Conservation (phyloP, 306 rosid species). For the Malus sieversii region DNA sequence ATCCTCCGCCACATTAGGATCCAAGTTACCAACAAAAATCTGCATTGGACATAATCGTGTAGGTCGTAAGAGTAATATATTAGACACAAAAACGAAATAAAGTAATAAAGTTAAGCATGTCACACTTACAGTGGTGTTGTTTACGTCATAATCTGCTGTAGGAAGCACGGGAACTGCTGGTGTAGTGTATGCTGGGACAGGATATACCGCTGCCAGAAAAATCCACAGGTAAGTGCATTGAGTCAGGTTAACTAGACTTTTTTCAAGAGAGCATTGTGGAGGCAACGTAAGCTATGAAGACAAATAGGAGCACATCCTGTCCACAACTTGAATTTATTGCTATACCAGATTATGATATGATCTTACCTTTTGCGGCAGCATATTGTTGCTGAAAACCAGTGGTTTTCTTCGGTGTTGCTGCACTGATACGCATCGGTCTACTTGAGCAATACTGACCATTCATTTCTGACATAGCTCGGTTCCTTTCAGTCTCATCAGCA, state of each 20-base stretch:
- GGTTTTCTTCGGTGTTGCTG: slow-evolving; percentile 77
- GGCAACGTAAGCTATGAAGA: background rate
- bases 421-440: slow-evolving; percentile 90
- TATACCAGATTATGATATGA: background rate
- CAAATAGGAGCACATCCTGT: background rate
- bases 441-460: slow-evolving; percentile 82
- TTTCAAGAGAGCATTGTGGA: background rate
- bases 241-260: background rate
- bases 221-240: background rate
- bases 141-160: slow-evolving; percentile 53
- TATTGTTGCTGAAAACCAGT: slow-evolving; percentile 58
- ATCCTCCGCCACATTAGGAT: slow-evolving; percentile 65
- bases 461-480: slow-evolving; percentile 90
- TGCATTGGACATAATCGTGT: slow-evolving; percentile 15
- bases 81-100: background rate
- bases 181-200: slow-evolving; percentile 49
- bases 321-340: background rate
- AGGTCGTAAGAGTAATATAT: slow-evolving; percentile 14
- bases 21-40: slow-evolving; percentile 88
- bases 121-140: slow-evolving; percentile 72
- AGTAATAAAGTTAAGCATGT: background rate
- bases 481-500: slow-evolving; percentile 72
- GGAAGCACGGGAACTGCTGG: slow-evolving; percentile 45
- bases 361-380: slow-evolving; percentile 46
- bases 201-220: slow-evolving; percentile 48